A percentile compares a stretch with the other conserved stretches of the same genome.
Evolutionary conservation across 306 rosid species (phyloP).

Genomic region (Glycine soja): DNA sequence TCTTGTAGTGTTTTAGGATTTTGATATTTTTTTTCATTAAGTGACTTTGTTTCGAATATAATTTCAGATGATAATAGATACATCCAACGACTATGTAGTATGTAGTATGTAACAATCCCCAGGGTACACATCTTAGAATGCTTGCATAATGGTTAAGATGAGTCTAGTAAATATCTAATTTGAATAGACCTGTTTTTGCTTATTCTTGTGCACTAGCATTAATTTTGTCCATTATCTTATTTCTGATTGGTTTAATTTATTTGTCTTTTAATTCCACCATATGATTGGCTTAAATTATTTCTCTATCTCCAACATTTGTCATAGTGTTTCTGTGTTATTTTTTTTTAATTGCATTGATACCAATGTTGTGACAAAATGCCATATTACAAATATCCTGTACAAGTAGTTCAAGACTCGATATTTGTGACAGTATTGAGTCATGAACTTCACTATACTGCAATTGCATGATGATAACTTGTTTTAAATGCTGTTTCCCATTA

Average conservation of each 20-base stretch:
- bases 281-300: not conserved
- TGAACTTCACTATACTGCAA: constrained; percentile 21
- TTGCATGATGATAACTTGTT: constrained; percentile 8
- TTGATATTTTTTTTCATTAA: not conserved
- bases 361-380: constrained; percentile 12
- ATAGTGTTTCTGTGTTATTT: not conserved
- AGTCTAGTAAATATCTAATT: constrained; percentile 23
- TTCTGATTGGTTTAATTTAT: constrained; percentile 8
- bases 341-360: constrained; percentile 11
- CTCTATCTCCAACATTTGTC: not conserved
- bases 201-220: constrained; percentile 9
- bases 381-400: not conserved
- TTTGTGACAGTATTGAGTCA: too few species aligned
- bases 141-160: constrained; percentile 21
- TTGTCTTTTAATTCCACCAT: not conserved
- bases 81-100: not conserved
- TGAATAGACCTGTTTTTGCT: constrained; percentile 21
- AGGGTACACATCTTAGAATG: not conserved
- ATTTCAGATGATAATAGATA: constrained; percentile 9
- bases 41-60: not conserved
- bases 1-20: not conserved
- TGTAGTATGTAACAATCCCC: not conserved
- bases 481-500: constrained; percentile 26
- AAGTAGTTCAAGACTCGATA: too few species aligned
- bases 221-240: constrained; percentile 11